Percentiles rank a stretch among this genome's conserved stretches.
These are phyloP conservation scores for Rhizopogon vulgaris DNA, from an alignment of 768 basidiomycete species.

Conservation along the genomic window DNA sequence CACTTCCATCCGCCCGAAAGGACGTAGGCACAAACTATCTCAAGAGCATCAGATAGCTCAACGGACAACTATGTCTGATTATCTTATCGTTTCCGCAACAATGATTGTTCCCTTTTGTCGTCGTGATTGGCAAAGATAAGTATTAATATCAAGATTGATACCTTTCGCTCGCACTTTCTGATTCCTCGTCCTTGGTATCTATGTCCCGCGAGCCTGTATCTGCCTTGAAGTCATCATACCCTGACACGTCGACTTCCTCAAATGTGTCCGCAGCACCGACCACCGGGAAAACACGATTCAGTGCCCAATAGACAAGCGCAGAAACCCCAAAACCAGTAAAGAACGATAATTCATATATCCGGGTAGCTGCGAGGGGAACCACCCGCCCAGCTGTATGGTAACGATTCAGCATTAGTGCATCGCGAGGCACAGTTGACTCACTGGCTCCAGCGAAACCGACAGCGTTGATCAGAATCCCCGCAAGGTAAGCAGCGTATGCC, in stretches of 20 bases:
- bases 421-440: conserved; percentile 22
- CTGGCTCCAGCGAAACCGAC: conserved; percentile 77
- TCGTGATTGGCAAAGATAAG: no score
- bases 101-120: no score
- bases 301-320: conserved; percentile 51
- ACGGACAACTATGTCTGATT: no score
- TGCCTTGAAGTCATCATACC: conserved; percentile 5
- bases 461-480: conserved; percentile 80
- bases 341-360: conserved; percentile 73
- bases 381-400: conserved; percentile 40
- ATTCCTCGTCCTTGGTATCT: neutral
- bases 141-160: no score
- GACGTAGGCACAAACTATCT: no score
- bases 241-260: conserved; percentile 52
- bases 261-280: conserved; percentile 43
- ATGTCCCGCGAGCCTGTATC: neutral
- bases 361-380: conserved; percentile 63
- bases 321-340: conserved; percentile 78
- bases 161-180: neutral
- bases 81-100: no score
- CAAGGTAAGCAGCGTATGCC: conserved; percentile 61
- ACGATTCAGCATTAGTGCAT: neutral
- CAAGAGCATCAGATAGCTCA: no score
- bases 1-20: no score
- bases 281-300: conserved; percentile 57